Evolutionary conservation across 2,329 filamentous ascomycete species (phyloP).

Genomic region (Arthrobotrys musiformis): DNA sequence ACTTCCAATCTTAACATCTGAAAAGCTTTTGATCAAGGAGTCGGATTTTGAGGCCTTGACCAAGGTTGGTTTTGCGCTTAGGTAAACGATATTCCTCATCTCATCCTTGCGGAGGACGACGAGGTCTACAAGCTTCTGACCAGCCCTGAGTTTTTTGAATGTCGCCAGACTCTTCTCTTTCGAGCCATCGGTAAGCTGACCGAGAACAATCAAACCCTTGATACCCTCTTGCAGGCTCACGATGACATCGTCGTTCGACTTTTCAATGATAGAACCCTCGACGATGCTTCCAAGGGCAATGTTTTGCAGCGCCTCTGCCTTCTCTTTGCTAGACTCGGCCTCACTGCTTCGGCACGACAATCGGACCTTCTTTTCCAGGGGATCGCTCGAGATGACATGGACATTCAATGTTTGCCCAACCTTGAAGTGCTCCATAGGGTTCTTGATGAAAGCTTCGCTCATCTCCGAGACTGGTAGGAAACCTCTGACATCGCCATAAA

Average conservation of each 20-base stretch:
- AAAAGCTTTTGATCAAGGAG: slow-evolving; percentile 77
- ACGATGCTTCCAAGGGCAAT: slow-evolving; percentile 79
- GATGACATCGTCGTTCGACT: slow-evolving; percentile 78
- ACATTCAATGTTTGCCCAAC: slow-evolving; percentile 91
- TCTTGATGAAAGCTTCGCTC: slow-evolving; percentile 94
- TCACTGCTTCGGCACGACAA: slow-evolving; percentile 91
- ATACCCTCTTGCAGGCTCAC: slow-evolving; percentile 78
- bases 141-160: slow-evolving; percentile 83
- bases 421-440: slow-evolving; percentile 88
- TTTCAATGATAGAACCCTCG: slow-evolving; percentile 81
- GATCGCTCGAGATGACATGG: slow-evolving; percentile 82
- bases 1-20: slow-evolving; percentile 76
- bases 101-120: slow-evolving; percentile 87
- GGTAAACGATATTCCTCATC: slow-evolving; percentile 76
- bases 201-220: slow-evolving; percentile 79
- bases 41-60: slow-evolving; percentile 78
- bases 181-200: slow-evolving; percentile 87
- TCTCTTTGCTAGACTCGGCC: slow-evolving; percentile 76
- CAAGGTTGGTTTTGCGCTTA: slow-evolving; percentile 86
- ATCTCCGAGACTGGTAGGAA: slow-evolving; percentile 95
- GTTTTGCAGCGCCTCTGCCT: slow-evolving; percentile 71
- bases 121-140: slow-evolving; percentile 83
- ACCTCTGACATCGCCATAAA: slow-evolving; percentile 83
- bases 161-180: slow-evolving; percentile 79
- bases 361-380: slow-evolving; percentile 76